Percentiles rank a stretch among this genome's conserved stretches.
Evolutionary conservation across 495 filamentous ascomycete species (phyloP).

Genomic region (Aspergillus taichungensis): DNA sequence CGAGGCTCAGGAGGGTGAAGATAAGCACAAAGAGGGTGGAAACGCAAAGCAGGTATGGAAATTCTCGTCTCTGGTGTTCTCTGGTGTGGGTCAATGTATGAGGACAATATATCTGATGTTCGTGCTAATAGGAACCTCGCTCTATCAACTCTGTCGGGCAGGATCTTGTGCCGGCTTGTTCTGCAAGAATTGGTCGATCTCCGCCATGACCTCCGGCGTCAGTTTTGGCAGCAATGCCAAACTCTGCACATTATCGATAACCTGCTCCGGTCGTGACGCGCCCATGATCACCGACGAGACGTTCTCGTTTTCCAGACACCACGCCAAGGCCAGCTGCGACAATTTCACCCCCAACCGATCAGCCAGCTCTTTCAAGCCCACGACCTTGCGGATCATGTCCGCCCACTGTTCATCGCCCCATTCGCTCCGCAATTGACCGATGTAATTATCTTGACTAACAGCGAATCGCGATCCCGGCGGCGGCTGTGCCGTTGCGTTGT

Average conservation of each 20-base stretch:
- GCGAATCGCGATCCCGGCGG: slow-evolving; percentile 29
- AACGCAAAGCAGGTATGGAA: too few relatives aligned
- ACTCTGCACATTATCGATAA: slow-evolving; percentile 60
- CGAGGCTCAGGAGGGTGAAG: too few relatives aligned
- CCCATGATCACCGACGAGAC: slow-evolving; percentile 71
- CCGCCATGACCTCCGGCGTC: slow-evolving; percentile 56
- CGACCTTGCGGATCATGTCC: slow-evolving; percentile 16
- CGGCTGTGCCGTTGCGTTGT: slow-evolving; percentile 38
- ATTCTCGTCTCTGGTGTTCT: too few relatives aligned
- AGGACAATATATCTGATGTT: not conserved
- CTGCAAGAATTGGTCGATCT: slow-evolving; percentile 57
- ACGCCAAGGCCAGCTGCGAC: slow-evolving; percentile 64
- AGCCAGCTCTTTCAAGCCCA: slow-evolving; percentile 44
- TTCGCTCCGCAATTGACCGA: slow-evolving; percentile 19
- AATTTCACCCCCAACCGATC: slow-evolving; percentile 56
- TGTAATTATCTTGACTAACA: slow-evolving; percentile 31
- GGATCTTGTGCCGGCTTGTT: slow-evolving; percentile 49
- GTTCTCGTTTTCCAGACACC: slow-evolving; percentile 69
- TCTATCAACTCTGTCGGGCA: slow-evolving; percentile 12
- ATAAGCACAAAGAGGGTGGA: too few relatives aligned
- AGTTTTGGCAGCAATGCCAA: slow-evolving; percentile 52
- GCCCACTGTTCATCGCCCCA: slow-evolving; percentile 18
- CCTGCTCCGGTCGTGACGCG: slow-evolving; percentile 62
- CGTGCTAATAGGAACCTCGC: not conserved
- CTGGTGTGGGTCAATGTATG: not conserved